phyloP scores from a whole-genome alignment of 2,329 filamentous ascomycete species.

The Lithohypha guttulata region DNA sequence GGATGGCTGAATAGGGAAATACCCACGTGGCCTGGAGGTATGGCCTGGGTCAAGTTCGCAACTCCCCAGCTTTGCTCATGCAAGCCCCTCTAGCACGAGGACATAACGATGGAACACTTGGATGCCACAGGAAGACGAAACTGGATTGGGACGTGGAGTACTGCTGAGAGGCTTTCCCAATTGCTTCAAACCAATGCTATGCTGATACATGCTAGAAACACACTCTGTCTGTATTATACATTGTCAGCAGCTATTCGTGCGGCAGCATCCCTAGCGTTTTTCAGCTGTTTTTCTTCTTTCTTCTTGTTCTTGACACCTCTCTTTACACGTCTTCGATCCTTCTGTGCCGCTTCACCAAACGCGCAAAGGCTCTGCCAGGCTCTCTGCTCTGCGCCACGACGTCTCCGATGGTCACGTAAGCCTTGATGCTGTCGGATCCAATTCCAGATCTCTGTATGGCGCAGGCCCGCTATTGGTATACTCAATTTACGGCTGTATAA shows the following conservation, averaged over 20 bases:
- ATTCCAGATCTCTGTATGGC: slow-evolving; percentile 32
- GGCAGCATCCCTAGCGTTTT: slow-evolving; percentile 34
- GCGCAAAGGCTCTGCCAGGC: slow-evolving; percentile 25
- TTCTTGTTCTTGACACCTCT: slow-evolving; percentile 33
- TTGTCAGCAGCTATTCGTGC: slow-evolving; percentile 30
- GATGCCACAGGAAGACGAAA: too few species aligned
- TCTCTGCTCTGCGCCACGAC: background rate
- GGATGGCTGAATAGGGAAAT: too few species aligned
- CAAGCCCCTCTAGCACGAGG: too few species aligned
- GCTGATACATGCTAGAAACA: too few species aligned
- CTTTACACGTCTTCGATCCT: slow-evolving; percentile 30
- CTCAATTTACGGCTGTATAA: slow-evolving; percentile 26
- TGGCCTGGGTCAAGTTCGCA: too few species aligned
- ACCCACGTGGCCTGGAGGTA: too few species aligned
- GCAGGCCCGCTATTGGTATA: slow-evolving; percentile 26
- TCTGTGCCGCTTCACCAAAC: slow-evolving; percentile 27
- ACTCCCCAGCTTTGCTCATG: too few species aligned
- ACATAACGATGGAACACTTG: too few species aligned
- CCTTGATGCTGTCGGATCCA: slow-evolving; percentile 27
- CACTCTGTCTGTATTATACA: too few species aligned
- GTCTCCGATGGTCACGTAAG: slow-evolving; percentile 26
- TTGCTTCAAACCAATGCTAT: too few species aligned
- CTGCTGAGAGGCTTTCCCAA: too few species aligned
- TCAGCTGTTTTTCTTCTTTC: slow-evolving; percentile 36
- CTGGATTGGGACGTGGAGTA: too few species aligned